A percentile compares a stretch with the other conserved stretches of the same genome.
Evolutionary conservation across 2,329 filamentous ascomycete genomes (phyloP).

Genomic region (Ophiocordyceps sinensis): DNA sequence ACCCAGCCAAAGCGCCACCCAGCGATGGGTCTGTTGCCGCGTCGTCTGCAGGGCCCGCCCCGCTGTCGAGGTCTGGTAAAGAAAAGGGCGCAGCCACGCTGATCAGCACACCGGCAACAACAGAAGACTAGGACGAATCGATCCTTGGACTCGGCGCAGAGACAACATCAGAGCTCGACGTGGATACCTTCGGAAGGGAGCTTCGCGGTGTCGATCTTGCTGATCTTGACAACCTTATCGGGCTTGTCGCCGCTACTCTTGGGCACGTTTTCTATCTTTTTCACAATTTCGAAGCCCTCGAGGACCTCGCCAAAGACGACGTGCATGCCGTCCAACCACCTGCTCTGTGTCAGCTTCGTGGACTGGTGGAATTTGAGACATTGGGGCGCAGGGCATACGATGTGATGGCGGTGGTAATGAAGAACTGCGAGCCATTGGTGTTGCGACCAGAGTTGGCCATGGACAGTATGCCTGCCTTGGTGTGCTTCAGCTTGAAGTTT

Average conservation of each 20-base stretch:
- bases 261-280: conserved; percentile 59
- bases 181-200: conserved; percentile 89
- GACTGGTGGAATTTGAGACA: too few species aligned
- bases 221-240: conserved; percentile 54
- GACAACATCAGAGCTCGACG: conserved; percentile 57
- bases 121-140: conserved; percentile 6
- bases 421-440: conserved; percentile 83
- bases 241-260: conserved; percentile 58
- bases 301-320: conserved; percentile 83
- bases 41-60: conserved; percentile 2
- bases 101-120: conserved; percentile 21
- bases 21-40: background rate
- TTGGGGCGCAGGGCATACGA: conserved; percentile 32
- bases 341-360: conserved; percentile 12
- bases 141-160: conserved; percentile 5
- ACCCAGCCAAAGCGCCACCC: conserved; percentile 3
- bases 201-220: conserved; percentile 70
- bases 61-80: conserved; percentile 14
- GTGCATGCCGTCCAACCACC: conserved; percentile 72
- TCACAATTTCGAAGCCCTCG: conserved; percentile 69
- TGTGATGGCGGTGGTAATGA: conserved; percentile 75
- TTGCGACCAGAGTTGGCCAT: conserved; percentile 79
- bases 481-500: conserved; percentile 94
- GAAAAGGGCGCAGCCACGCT: conserved; percentile 8
- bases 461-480: conserved; percentile 67